A percentile compares a stretch with the other conserved stretches of the same genome.
Conservation (phyloP, 2,329 filamentous ascomycete species). For the Ophiostoma populinum region DNA sequence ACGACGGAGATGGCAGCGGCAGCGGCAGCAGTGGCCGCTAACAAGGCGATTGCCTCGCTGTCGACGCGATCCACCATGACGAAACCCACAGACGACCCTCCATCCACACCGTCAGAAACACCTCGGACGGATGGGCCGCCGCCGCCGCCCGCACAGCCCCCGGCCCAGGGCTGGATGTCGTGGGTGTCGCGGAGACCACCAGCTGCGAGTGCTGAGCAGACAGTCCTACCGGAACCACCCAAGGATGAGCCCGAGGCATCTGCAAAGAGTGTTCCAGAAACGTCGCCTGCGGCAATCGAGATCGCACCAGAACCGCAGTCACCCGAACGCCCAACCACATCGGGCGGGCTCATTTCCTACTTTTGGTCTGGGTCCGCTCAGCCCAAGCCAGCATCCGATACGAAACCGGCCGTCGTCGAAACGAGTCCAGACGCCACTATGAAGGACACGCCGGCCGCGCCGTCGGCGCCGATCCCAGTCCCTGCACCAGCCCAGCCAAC, state of each 20-base stretch:
- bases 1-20: background rate
- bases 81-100: background rate
- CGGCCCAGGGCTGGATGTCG: constrained; percentile 8
- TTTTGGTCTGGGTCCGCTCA: constrained; percentile 19
- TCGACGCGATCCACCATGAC: background rate
- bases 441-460: constrained; percentile 26
- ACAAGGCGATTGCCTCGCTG: background rate
- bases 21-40: background rate
- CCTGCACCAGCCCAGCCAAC: constrained; percentile 11
- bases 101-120: background rate
- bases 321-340: constrained; percentile 9
- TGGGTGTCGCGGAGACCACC: constrained; percentile 7
- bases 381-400: constrained; percentile 1
- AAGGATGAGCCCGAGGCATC: constrained; percentile 2
- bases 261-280: background rate
- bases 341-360: constrained; percentile 12
- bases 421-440: no score
- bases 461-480: constrained; percentile 7
- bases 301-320: background rate
- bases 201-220: constrained; percentile 10
- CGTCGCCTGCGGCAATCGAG: background rate
- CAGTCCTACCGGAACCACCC: constrained; percentile 4
- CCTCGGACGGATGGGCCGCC: no score
- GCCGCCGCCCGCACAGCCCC: background rate
- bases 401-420: constrained; percentile 19